Conservation (phyloP, 176 grass and related monocot species). For the Olyra latifolia region DNA sequence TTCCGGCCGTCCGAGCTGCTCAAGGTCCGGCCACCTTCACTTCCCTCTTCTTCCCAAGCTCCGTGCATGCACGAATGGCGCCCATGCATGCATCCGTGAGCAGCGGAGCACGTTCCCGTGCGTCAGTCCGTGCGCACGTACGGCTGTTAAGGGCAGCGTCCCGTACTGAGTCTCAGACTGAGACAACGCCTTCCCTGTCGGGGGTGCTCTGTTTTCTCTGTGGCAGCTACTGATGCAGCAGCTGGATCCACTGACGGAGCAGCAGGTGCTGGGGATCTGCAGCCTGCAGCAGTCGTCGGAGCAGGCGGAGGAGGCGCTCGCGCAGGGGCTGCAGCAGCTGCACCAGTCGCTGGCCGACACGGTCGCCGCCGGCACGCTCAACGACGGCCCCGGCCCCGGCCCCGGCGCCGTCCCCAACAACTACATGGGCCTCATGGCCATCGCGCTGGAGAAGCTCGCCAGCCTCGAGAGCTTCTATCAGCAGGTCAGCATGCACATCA, state of each 20-base stretch:
- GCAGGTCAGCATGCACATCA: constrained; percentile 47
- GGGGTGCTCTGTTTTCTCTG: background rate
- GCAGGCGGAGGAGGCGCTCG: constrained; percentile 89
- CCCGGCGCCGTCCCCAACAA: constrained; percentile 42
- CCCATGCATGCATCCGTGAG: constrained; percentile 2
- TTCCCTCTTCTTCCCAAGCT: background rate
- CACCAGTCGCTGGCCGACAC: constrained; percentile 66
- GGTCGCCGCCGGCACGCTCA: constrained; percentile 64
- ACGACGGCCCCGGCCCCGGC: constrained; percentile 44
- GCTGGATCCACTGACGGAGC: constrained; percentile 89
- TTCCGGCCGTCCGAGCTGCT: constrained; percentile 91
- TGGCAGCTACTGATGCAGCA: constrained; percentile 66
- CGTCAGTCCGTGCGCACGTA: background rate
- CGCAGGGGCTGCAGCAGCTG: constrained; percentile 75
- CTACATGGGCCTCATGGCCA: constrained; percentile 70
- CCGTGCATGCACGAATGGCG: background rate
- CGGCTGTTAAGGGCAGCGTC: background rate
- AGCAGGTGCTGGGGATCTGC: constrained; percentile 77
- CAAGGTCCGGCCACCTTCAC: constrained; percentile 44
- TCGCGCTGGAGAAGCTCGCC: constrained; percentile 69
- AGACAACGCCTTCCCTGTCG: background rate
- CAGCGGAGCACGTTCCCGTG: background rate
- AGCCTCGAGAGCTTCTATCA: constrained; percentile 79
- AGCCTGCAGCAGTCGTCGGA: constrained; percentile 81
- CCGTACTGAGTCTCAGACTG: background rate